phyloP scores from a whole-genome alignment of 2,329 filamentous ascomycete species.

The Diaporthe humulicola region DNA sequence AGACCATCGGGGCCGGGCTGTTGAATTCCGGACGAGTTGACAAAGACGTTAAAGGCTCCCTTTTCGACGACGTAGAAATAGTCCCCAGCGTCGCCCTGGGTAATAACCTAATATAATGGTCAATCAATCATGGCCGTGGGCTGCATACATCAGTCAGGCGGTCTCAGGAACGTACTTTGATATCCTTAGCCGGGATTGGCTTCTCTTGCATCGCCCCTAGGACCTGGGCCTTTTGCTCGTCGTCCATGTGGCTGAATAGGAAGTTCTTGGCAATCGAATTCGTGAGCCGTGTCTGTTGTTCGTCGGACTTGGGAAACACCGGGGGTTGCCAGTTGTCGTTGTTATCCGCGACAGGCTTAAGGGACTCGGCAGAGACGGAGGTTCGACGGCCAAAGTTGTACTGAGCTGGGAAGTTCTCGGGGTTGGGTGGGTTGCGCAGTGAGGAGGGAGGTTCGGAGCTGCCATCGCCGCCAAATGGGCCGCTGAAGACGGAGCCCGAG shows the following conservation, averaged over 20 bases:
- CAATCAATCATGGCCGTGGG: conserved; percentile 30
- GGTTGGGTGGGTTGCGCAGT: conserved; percentile 63
- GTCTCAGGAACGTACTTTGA: conserved; percentile 64
- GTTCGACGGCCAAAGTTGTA: conserved; percentile 95
- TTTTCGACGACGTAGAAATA: conserved; percentile 98
- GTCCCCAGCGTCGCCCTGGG: conserved; percentile 94
- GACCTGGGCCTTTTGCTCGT: conserved; percentile 90
- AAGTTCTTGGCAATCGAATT: conserved; percentile 90
- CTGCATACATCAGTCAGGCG: not conserved
- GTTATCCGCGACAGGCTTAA: conserved; percentile 87
- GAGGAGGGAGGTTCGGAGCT: conserved; percentile 60
- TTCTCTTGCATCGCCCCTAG: conserved; percentile 94
- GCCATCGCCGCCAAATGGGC: conserved; percentile 65
- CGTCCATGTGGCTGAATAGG: conserved; percentile 92
- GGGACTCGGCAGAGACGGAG: conserved; percentile 95
- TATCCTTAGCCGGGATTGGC: conserved; percentile 90
- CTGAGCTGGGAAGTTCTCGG: conserved; percentile 85
- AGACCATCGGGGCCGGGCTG: conserved; percentile 86
- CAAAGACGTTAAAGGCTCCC: conserved; percentile 90
- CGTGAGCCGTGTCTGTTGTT: conserved; percentile 85
- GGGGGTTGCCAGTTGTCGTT: conserved; percentile 94
- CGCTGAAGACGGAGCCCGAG: conserved; percentile 59
- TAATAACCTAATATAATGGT: conserved; percentile 78
- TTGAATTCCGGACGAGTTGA: conserved; percentile 82
- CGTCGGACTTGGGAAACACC: conserved; percentile 82